Percentiles rank a stretch among this genome's conserved stretches.
These are phyloP conservation scores for Ottelia alismoides DNA, from an alignment of 106 monocot genomes.

Conservation along the genomic window DNA sequence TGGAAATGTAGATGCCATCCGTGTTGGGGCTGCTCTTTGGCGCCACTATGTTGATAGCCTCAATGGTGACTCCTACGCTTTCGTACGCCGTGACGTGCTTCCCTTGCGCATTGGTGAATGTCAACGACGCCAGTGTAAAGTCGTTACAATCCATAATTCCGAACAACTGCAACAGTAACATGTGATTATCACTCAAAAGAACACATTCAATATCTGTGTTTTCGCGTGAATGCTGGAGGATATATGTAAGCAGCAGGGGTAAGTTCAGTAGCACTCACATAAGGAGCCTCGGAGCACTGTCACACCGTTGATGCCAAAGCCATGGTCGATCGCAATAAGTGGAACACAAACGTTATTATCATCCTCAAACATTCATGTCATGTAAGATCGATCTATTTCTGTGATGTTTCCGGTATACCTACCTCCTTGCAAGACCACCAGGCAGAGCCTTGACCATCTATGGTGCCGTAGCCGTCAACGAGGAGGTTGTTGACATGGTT, in stretches of 20 bases:
- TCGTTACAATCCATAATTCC: conserved; percentile 2
- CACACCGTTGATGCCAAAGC: too few species aligned
- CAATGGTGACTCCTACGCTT: background rate
- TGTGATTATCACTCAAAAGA: too few species aligned
- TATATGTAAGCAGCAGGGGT: too few species aligned
- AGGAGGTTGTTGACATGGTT: conserved; percentile 4
- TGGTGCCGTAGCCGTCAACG: conserved; percentile 5
- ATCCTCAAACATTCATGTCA: too few species aligned
- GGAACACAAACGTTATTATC: too few species aligned
- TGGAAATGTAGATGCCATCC: conserved; percentile 4
- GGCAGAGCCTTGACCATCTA: conserved; percentile 7
- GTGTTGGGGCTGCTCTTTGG: conserved; percentile 5
- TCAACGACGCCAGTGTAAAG: background rate
- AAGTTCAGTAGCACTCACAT: background rate
- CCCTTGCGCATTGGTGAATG: conserved; percentile 3
- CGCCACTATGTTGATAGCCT: background rate
- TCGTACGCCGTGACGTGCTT: conserved; percentile 3
- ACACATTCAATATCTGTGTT: too few species aligned
- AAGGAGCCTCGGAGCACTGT: background rate
- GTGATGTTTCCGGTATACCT: background rate
- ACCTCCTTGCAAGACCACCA: conserved; percentile 17
- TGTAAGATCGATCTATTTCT: too few species aligned
- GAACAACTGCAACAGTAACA: too few species aligned
- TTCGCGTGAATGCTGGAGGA: background rate
- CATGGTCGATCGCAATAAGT: too few species aligned